Conservation (phyloP, 768 basidiomycete species). For the Candolleomyces eurysporus region DNA sequence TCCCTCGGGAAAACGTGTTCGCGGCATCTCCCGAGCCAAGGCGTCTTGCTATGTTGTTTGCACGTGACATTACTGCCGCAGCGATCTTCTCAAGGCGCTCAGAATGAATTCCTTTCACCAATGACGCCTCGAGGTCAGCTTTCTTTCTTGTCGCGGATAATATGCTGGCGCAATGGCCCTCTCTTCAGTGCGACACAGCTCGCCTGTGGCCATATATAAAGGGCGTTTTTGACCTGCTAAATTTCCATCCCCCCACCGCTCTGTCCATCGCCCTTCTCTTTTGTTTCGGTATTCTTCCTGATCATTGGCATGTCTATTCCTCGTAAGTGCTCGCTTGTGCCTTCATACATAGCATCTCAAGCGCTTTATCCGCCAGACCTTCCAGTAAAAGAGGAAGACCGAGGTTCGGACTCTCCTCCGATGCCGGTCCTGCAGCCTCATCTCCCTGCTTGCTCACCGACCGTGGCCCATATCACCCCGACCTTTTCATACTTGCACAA, state of each 20-base stretch:
- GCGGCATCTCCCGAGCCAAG: slow-evolving; percentile 21
- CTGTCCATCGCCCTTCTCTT: background rate
- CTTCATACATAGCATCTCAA: background rate
- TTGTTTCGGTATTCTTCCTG: background rate
- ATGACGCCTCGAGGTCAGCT: background rate
- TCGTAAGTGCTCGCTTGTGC: background rate
- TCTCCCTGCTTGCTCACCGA: background rate
- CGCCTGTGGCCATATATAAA: background rate
- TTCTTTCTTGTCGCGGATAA: background rate
- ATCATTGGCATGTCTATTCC: background rate
- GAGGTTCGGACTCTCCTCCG: background rate
- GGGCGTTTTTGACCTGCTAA: background rate
- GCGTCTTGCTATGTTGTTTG: slow-evolving; percentile 22
- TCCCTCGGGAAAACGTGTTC: slow-evolving; percentile 21
- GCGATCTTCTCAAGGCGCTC: no score
- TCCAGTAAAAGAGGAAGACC: background rate
- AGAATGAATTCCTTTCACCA: slow-evolving; percentile 4
- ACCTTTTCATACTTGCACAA: background rate
- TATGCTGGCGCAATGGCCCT: background rate
- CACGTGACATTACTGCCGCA: slow-evolving; percentile 19
- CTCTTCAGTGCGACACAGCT: background rate
- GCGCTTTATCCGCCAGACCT: background rate
- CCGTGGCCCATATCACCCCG: background rate
- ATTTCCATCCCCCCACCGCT: background rate
- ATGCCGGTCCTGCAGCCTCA: background rate